These are phyloP conservation scores for Ustulina deusta DNA, from an alignment of 2,329 filamentous ascomycete genomes.

Conservation along the genomic window DNA sequence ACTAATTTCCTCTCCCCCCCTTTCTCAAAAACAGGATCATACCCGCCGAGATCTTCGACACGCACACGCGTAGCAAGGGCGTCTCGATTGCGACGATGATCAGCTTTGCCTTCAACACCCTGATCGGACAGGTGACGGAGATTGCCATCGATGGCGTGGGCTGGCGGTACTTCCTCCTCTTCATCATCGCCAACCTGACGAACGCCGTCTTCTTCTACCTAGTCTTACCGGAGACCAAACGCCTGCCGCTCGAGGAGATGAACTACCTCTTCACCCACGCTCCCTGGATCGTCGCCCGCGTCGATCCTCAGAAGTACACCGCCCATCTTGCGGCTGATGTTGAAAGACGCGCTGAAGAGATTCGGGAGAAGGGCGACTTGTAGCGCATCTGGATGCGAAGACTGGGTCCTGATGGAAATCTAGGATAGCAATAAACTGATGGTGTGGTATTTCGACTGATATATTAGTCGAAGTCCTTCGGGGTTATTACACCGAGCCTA, in stretches of 20 bases:
- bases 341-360: conserved; percentile 68
- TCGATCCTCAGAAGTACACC: conserved; percentile 64
- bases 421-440: not conserved
- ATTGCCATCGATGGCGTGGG: conserved; percentile 65
- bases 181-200: conserved; percentile 72
- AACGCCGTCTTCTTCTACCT: conserved; percentile 67
- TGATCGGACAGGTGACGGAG: conserved; percentile 54
- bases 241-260: conserved; percentile 74
- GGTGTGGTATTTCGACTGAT: not conserved
- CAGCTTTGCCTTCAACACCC: conserved; percentile 78
- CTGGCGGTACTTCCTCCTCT: conserved; percentile 70
- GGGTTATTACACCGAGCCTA: too few relatives aligned
- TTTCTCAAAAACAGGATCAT: conserved; percentile 59
- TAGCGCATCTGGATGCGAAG: conserved; percentile 2
- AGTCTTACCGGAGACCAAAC: conserved; percentile 73
- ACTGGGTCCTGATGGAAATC: not conserved
- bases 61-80: conserved; percentile 78
- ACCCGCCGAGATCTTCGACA: conserved; percentile 81
- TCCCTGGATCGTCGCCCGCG: conserved; percentile 70
- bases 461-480: too few relatives aligned
- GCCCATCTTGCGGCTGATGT: conserved; percentile 62
- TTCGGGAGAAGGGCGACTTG: conserved; percentile 61
- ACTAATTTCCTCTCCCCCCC: conserved; percentile 37
- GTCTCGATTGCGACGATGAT: conserved; percentile 80
- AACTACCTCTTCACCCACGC: conserved; percentile 72